Evolutionary conservation across 2,329 filamentous ascomycete genomes (phyloP), one percentile per base, ranked within the genome.

Genomic region (Cercospora brassicicola): DNA sequence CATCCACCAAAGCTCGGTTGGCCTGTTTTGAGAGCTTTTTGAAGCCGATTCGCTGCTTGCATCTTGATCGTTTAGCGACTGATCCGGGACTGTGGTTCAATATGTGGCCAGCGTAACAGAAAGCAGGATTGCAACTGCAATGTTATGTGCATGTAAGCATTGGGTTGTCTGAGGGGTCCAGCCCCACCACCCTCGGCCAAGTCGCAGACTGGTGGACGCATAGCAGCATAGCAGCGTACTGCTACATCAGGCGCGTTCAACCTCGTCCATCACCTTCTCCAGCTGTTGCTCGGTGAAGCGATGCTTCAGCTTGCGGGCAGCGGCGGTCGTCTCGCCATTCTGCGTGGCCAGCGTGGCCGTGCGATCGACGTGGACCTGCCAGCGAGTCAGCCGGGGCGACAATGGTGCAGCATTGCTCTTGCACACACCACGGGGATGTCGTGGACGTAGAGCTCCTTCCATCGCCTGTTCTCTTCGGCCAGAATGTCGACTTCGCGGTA

Each of bases 401-500:
- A 13, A 7, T n/a, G 13, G 36, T 39, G 5, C 15, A 15, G 36
- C 15, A 8, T 39, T 7, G 36, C 5, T 15, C 36, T 39, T 39
- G 28, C 13, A 69, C 81, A 75, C 82, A 94, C 91, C 75, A 94
- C 91, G 0, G 91, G 91, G 7, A 92, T 91, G 73, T 94, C 91
- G 77, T 93, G 92, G 67, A 93, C 91, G 76, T 94, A 94, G 0
- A 93, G 76, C 59, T 89, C 84, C 74, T 87, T 88, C 91, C 91
- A 94, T 26, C 82, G 81, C 69, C 87, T 85, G 15, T 85, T 84
- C 28, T 88, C 86, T 0, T 86, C 83, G 59, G 86, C 84, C 80
- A 91, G 87, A 59, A 94, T 87, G 76, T 93, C 85, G 69, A 92
- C 83, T 78, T 93, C 90, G 7, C 83, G 82, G 78, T 88, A 93